phyloP scores from a whole-genome alignment of 495 filamentous ascomycete genomes.

The Penicillium chermesinum region DNA sequence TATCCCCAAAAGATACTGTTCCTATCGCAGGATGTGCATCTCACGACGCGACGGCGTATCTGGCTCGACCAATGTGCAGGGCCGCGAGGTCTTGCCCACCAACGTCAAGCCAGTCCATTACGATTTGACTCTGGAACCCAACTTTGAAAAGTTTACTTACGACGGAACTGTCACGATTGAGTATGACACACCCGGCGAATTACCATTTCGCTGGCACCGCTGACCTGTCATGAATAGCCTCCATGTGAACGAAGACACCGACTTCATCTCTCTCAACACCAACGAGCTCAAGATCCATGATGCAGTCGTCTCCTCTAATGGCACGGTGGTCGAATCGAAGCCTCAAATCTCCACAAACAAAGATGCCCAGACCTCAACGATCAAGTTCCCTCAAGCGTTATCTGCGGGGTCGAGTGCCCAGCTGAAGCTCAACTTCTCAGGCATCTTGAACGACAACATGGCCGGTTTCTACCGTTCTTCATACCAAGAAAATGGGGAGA shows the following conservation, averaged over 20 bases:
- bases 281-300: slow-evolving; percentile 79
- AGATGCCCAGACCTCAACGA: slow-evolving; percentile 54
- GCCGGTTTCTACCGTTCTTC: slow-evolving; percentile 66
- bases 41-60: slow-evolving; percentile 37
- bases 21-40: slow-evolving; percentile 48
- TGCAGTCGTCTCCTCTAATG: slow-evolving; percentile 53
- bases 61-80: slow-evolving; percentile 49
- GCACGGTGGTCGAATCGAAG: slow-evolving; percentile 45
- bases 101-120: slow-evolving; percentile 66
- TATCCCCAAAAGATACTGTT: slow-evolving; percentile 42
- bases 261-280: slow-evolving; percentile 81
- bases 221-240: slow-evolving; percentile 41
- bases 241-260: slow-evolving; percentile 79
- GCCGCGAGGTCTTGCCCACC: slow-evolving; percentile 60
- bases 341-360: slow-evolving; percentile 52
- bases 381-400: slow-evolving; percentile 55
- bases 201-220: not conserved
- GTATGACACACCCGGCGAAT: slow-evolving; percentile 30
- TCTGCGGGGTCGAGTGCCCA: slow-evolving; percentile 54
- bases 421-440: slow-evolving; percentile 57
- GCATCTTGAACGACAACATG: slow-evolving; percentile 63
- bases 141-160: slow-evolving; percentile 60
- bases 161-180: slow-evolving; percentile 60
- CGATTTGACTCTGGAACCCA: slow-evolving; percentile 60
- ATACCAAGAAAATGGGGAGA: slow-evolving; percentile 54